Percentiles rank a stretch among this genome's conserved stretches.
phyloP scores from a whole-genome alignment of 2,329 filamentous ascomycete genomes.

The Emydomyces testavorans region DNA sequence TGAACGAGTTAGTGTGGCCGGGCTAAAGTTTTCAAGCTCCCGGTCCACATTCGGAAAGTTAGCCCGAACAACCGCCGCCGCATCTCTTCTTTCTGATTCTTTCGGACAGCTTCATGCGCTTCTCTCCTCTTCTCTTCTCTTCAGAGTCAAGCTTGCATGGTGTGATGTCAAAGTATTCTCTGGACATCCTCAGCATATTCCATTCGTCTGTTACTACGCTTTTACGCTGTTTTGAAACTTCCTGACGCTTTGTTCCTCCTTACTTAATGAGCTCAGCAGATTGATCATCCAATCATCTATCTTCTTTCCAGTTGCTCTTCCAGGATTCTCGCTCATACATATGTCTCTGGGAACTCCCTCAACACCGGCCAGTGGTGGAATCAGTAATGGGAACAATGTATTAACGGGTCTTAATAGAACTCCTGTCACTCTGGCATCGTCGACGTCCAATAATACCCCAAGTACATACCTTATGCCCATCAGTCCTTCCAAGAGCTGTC shows the following conservation, averaged over 20 bases:
- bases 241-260: neutral
- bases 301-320: neutral
- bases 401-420: slow-evolving; percentile 6
- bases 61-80: neutral
- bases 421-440: neutral
- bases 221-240: neutral
- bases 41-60: slow-evolving; percentile 8
- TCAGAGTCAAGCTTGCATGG: too few species aligned
- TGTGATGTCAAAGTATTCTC: too few species aligned
- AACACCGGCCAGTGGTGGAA: neutral
- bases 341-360: slow-evolving; percentile 6
- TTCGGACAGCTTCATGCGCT: neutral
- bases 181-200: too few species aligned
- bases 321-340: neutral
- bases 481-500: slow-evolving; percentile 58
- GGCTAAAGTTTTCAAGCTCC: slow-evolving; percentile 12
- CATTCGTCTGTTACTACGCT: neutral
- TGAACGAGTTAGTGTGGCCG: slow-evolving; percentile 31
- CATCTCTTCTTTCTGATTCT: neutral
- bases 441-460: neutral
- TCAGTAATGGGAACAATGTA: neutral
- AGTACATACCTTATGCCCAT: slow-evolving; percentile 80
- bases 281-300: slow-evolving; percentile 3
- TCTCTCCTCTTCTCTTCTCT: too few species aligned
- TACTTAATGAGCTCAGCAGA: too few species aligned